Evolutionary conservation across 441 rosid genomes (phyloP), one percentile per base, ranked within the genome.

Genomic region (Populus hybrid): DNA sequence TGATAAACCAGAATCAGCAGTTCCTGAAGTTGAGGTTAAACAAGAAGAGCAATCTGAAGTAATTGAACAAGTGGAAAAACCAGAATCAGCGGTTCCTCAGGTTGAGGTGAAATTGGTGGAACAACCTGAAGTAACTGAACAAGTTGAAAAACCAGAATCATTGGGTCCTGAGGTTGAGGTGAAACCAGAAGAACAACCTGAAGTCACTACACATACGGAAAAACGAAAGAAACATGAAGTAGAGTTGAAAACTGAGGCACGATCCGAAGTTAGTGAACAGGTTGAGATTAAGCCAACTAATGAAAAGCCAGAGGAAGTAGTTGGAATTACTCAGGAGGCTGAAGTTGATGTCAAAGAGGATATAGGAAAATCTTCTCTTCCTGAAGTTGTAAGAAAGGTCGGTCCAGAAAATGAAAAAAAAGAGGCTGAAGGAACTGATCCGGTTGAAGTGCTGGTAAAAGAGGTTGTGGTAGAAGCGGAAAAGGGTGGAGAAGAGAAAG

Each of bases 111-210:
- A 14, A 50, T 50, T 50, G 57, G 57, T 50, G 57, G 57, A 50
- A 50, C 57, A 50, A 50, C n/a, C 57, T 50, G 57, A 14, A 50
- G 57, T 32, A 21, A 70, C 59, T 6, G 28, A 57, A 57, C 59
- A 69, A 3, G 73, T 10, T 38, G 61, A 70, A 42, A 67, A 74
- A 57, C 14, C 70, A 38, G 64, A 79, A 68, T 14, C 35, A 70
- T 10, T 26, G 77, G 79, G 76, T 69, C 65, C 80, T 69, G 84
- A 84, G 40, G 81, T 28, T 46, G 72, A 63, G 36, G 72, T 30
- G 70, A 81, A 77, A 67, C 69, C 34, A 36, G 69, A 72, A 14
- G 76, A 35, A 14, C 65, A 76, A 21, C 18, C 83, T 54, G 67
- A 73, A 24, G 65, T 69, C 21, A 40, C 32, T 24, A 73, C 70